Conservation (phyloP, 75 land plant genomes). For the Pinus tabuliformis region DNA sequence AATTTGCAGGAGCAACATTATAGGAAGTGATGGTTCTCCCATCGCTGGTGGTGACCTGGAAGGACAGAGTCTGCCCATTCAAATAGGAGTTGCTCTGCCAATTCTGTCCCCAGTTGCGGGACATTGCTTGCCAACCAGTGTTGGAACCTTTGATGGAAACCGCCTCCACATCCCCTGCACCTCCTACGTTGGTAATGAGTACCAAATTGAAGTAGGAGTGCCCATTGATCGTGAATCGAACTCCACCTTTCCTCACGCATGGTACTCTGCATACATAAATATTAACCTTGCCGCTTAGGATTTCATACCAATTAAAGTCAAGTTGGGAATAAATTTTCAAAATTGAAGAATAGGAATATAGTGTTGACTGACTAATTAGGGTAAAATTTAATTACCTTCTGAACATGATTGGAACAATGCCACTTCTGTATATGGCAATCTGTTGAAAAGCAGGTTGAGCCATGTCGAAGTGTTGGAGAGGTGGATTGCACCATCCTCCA, state of each 20-base stretch:
- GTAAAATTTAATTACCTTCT: background rate
- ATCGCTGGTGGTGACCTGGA: conserved; percentile 20
- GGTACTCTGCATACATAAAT: conserved; percentile 3
- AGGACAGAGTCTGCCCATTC: conserved; percentile 19
- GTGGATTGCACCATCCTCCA: conserved; percentile 33
- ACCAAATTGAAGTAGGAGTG: conserved; percentile 22
- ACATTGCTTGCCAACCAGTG: conserved; percentile 17
- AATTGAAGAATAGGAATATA: too few species aligned
- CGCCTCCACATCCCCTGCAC: conserved; percentile 20
- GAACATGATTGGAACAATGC: conserved; percentile 20
- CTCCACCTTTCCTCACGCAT: conserved; percentile 19
- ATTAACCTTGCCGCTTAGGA: too few species aligned
- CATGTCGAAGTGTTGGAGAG: conserved; percentile 34
- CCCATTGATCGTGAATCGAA: conserved; percentile 21
- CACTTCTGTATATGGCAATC: conserved; percentile 13
- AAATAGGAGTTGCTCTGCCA: conserved; percentile 21
- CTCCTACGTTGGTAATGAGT: conserved; percentile 17
- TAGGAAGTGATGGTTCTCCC: conserved; percentile 9
- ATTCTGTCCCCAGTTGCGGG: conserved; percentile 28
- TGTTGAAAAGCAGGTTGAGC: conserved; percentile 17
- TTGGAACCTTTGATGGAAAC: conserved; percentile 23
- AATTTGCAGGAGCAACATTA: conserved; percentile 9
- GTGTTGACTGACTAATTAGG: too few species aligned
- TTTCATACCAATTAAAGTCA: too few species aligned
- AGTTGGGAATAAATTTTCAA: too few species aligned